Evolutionary conservation across 2,329 filamentous ascomycete genomes (phyloP).

Genomic region (Exophiala sp.): DNA sequence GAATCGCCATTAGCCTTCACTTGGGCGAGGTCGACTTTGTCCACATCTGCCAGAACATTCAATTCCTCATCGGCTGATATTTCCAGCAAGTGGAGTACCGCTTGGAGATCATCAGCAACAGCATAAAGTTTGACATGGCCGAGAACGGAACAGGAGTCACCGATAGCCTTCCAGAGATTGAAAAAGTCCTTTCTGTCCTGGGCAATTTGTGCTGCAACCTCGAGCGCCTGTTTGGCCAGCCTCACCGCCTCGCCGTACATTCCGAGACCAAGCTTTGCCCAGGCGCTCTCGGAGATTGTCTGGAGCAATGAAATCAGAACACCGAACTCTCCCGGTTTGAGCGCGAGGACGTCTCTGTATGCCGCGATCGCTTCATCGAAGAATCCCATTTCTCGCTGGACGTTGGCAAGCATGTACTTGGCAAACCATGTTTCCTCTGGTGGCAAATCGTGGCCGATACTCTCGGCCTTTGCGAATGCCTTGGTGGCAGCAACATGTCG

Average conservation of each 20-base stretch:
- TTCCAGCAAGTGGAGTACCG: conserved; percentile 5
- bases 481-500: conserved; percentile 90
- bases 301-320: conserved; percentile 84
- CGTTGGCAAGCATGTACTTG: conserved; percentile 92
- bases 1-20: conserved; percentile 22
- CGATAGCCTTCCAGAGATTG: conserved; percentile 91
- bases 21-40: conserved; percentile 45
- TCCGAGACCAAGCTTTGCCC: conserved; percentile 70
- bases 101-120: conserved; percentile 53
- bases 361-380: conserved; percentile 74
- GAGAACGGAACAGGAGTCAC: conserved; percentile 81
- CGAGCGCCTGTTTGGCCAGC: conserved; percentile 63
- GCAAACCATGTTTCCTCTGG: conserved; percentile 82
- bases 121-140: conserved; percentile 67
- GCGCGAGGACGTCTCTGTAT: conserved; percentile 66
- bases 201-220: conserved; percentile 59
- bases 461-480: conserved; percentile 78
- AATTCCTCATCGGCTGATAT: conserved; percentile 44
- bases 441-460: conserved; percentile 59
- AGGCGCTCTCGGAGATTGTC: conserved; percentile 74
- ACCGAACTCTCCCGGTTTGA: conserved; percentile 69
- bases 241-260: conserved; percentile 77
- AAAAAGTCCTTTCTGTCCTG: conserved; percentile 64
- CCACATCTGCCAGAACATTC: conserved; percentile 60
- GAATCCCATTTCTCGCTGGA: conserved; percentile 85